Percentiles rank a stretch among this genome's conserved stretches.
These are phyloP conservation scores for Tulasnella sp. DNA, from an alignment of 768 basidiomycete genomes.

Conservation along the genomic window DNA sequence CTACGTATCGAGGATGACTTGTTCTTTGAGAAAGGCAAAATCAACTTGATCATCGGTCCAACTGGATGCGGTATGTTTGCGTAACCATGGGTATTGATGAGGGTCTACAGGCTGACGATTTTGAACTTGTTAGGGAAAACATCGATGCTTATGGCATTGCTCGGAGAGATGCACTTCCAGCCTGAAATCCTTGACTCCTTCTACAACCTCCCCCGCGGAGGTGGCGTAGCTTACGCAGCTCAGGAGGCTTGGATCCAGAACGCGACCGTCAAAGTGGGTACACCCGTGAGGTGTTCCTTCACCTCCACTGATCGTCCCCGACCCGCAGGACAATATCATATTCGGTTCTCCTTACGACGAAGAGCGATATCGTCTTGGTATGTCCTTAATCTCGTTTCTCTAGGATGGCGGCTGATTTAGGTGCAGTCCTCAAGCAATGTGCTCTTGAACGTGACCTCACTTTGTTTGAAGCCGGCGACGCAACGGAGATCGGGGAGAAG, in stretches of 20 bases:
- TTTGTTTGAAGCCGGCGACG: conserved; percentile 56
- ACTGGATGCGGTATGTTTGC: conserved; percentile 34
- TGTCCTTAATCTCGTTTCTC: not conserved
- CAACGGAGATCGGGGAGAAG: conserved; percentile 69
- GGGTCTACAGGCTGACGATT: not conserved
- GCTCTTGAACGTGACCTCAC: conserved; percentile 46
- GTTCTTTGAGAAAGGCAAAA: conserved; percentile 37
- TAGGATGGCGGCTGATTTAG: not conserved
- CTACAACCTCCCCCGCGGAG: conserved; percentile 63
- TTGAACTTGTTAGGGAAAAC: conserved; percentile 28
- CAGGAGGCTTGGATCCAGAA: conserved; percentile 87
- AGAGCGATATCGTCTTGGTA: conserved; percentile 43
- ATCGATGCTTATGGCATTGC: conserved; percentile 35
- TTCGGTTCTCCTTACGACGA: conserved; percentile 46
- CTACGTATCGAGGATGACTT: conserved; percentile 36
- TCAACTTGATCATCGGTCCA: conserved; percentile 39
- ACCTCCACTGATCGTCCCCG: not conserved
- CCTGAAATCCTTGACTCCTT: conserved; percentile 46
- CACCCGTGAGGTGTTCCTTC: not conserved
- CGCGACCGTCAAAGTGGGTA: conserved; percentile 58
- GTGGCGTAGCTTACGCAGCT: conserved; percentile 72
- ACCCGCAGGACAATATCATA: conserved; percentile 53
- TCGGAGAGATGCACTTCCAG: conserved; percentile 42
- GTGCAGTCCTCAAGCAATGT: conserved; percentile 40
- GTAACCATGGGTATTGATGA: not conserved